A percentile compares a stretch with the other conserved stretches of the same genome.
phyloP scores from a whole-genome alignment of 768 basidiomycete species.

The Dentipellis fragilis region DNA sequence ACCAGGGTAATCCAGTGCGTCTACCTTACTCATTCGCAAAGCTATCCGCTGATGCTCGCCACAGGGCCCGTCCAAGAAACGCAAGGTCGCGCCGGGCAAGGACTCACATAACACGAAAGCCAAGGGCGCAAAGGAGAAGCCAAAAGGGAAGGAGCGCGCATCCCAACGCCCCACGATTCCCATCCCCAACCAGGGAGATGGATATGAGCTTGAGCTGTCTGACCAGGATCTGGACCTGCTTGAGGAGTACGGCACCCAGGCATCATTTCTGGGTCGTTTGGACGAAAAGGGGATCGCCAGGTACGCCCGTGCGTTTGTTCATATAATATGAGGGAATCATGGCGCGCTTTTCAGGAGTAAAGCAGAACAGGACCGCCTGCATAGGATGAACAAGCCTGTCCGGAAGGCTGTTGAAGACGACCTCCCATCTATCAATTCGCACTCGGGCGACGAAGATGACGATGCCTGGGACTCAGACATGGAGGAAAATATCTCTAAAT shows the following conservation, averaged over 20 bases:
- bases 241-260: slow-evolving; percentile 50
- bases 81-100: slow-evolving; percentile 34
- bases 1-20: slow-evolving; percentile 22
- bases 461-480: slow-evolving; percentile 34
- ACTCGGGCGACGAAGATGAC: slow-evolving; percentile 46
- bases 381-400: slow-evolving; percentile 52
- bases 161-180: slow-evolving; percentile 50
- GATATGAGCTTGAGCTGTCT: slow-evolving; percentile 37
- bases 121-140: slow-evolving; percentile 18
- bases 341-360: slow-evolving; percentile 51
- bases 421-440: slow-evolving; percentile 61
- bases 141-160: slow-evolving; percentile 48
- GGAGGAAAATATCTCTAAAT: slow-evolving; percentile 19
- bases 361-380: slow-evolving; percentile 68
- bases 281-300: slow-evolving; percentile 76
- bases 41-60: not conserved
- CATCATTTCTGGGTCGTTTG: slow-evolving; percentile 57
- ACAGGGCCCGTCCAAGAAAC: slow-evolving; percentile 47
- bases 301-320: slow-evolving; percentile 30
- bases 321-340: not conserved
- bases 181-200: slow-evolving; percentile 45
- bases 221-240: slow-evolving; percentile 63
- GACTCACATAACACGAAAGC: not conserved
- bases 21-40: not conserved
- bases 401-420: slow-evolving; percentile 37